Percentiles rank a stretch among this genome's conserved stretches.
Conservation (phyloP, 2,329 filamentous ascomycete species). For the Penicillium aurantiogriseum region DNA sequence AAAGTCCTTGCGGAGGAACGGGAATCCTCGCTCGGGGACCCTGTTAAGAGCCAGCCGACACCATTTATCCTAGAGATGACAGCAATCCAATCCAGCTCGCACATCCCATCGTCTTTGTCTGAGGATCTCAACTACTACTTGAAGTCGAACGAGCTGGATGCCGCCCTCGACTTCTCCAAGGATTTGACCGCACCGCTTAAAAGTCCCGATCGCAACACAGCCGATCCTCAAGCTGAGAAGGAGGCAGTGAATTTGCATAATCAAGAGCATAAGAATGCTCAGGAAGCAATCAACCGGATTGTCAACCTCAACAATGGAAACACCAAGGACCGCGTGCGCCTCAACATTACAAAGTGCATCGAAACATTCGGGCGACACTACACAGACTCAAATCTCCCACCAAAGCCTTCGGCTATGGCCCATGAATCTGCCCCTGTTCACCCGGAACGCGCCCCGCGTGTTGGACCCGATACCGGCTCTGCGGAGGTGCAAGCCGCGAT, state of each 20-base stretch:
- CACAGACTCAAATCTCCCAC: constrained; percentile 70
- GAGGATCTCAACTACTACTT: constrained; percentile 71
- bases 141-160: constrained; percentile 63
- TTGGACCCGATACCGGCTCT: constrained; percentile 90
- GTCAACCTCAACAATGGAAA: constrained; percentile 73
- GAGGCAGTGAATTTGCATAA: constrained; percentile 49
- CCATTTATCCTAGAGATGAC: constrained; percentile 64
- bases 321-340: constrained; percentile 72
- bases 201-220: constrained; percentile 29
- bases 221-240: constrained; percentile 41
- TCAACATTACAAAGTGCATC: constrained; percentile 82
- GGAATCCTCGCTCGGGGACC: constrained; percentile 67
- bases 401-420: constrained; percentile 52
- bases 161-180: constrained; percentile 66
- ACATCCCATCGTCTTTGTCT: constrained; percentile 11
- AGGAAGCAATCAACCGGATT: constrained; percentile 76
- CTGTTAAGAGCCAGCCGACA: constrained; percentile 74
- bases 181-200: constrained; percentile 52
- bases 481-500: constrained; percentile 98
- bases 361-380: constrained; percentile 86
- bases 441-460: constrained; percentile 58
- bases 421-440: constrained; percentile 40
- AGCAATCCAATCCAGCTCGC: constrained; percentile 18
- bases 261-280: constrained; percentile 63
- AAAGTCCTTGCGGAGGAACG: constrained; percentile 66